These are phyloP conservation scores for Blepharisma undulans DNA, from an alignment of 169 alveolate genomes.

Conservation along the genomic window DNA sequence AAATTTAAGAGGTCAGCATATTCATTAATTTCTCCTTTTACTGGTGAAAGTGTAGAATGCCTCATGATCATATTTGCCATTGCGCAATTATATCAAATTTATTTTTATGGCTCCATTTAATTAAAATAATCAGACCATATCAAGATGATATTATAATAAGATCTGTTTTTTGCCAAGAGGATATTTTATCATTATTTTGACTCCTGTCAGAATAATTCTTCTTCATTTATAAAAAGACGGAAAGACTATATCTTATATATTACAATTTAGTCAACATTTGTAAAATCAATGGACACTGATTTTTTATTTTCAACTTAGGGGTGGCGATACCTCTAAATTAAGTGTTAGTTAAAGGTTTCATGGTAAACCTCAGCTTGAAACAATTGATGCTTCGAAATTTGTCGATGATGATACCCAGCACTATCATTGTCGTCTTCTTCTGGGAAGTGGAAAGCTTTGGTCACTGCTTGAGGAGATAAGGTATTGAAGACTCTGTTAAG, in stretches of 20 bases:
- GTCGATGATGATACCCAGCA: neutral
- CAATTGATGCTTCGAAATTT: neutral
- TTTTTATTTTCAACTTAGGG: neutral
- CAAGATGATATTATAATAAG: neutral
- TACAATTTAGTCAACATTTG: neutral
- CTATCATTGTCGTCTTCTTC: neutral
- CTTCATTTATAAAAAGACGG: neutral
- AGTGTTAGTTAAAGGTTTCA: neutral
- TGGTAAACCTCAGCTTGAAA: neutral
- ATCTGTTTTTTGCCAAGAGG: neutral
- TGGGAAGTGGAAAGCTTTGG: neutral
- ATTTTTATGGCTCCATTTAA: neutral
- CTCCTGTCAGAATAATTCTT: neutral
- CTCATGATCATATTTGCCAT: neutral
- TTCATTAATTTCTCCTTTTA: neutral
- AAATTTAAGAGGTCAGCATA: neutral
- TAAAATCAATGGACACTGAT: neutral
- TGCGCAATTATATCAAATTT: neutral
- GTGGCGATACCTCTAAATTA: neutral
- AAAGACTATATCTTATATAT: neutral
- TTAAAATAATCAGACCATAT: neutral
- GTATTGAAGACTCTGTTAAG: neutral
- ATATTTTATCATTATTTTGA: no score
- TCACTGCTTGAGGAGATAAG: neutral
- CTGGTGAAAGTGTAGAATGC: neutral